phyloP scores from a whole-genome alignment of 805 yeast genomes.

The Kuraishia cidri region DNA sequence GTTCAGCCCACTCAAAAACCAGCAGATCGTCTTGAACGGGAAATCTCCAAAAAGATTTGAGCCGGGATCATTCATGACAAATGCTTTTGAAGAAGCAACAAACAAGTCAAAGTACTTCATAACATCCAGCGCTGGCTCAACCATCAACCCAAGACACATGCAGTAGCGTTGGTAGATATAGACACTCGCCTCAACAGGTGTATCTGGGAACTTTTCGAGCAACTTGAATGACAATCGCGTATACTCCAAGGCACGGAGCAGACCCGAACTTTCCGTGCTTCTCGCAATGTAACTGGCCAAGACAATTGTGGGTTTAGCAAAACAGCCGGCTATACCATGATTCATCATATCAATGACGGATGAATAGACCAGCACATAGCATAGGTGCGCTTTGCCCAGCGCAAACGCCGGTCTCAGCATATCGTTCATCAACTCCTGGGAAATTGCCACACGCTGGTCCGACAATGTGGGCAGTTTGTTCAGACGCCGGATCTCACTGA shows the following conservation, averaged over 20 bases:
- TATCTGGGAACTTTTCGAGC: slow-evolving; percentile 21
- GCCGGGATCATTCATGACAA: not conserved
- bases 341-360: slow-evolving; percentile 24
- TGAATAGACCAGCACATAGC: slow-evolving; percentile 22
- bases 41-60: slow-evolving; percentile 3
- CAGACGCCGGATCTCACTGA: slow-evolving; percentile 26
- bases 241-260: slow-evolving; percentile 29
- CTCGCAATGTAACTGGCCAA: slow-evolving; percentile 24
- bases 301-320: slow-evolving; percentile 28
- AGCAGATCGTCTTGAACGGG: slow-evolving; percentile 8
- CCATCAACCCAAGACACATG: slow-evolving; percentile 27
- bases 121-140: slow-evolving; percentile 28
- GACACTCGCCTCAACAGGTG: slow-evolving; percentile 23
- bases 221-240: slow-evolving; percentile 28
- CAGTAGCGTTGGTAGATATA: slow-evolving; percentile 32
- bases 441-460: slow-evolving; percentile 18
- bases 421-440: slow-evolving; percentile 31
- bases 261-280: slow-evolving; percentile 18
- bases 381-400: slow-evolving; percentile 16
- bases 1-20: slow-evolving; percentile 8
- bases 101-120: slow-evolving; percentile 15
- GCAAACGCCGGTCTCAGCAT: slow-evolving; percentile 24
- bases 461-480: slow-evolving; percentile 12
- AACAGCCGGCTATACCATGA: slow-evolving; percentile 28
- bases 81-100: slow-evolving; percentile 7